Base-by-base conservation (phyloP, 1,284 basidiomycete species). In the Melampsora larici-populina region DNA sequence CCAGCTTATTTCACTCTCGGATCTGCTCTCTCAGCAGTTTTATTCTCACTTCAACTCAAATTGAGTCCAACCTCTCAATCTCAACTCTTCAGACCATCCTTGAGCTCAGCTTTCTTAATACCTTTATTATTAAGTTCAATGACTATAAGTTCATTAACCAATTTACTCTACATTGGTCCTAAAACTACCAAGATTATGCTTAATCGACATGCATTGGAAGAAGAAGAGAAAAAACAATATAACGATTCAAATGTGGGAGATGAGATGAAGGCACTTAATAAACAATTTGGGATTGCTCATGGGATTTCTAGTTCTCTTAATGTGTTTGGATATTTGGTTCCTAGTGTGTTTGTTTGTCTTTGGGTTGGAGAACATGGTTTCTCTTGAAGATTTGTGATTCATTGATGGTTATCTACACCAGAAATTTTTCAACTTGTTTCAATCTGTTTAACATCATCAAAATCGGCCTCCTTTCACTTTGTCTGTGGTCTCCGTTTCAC, bases 1-100 rank as follows among this genome's bases (percentile, higher is more conserved):
- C 91, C 92, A 0, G 83, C 90, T 77, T 93, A 92, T 85, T 93
- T 93, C 81, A 83, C 87, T 33, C 83, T 88, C 64, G 89, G 89
- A 33, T 87, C 90, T 55, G 80, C 84, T 24, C 84, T 90, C 46
- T 87, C 89, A 24, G 85, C 87, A 0, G 84, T 85, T 17, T 86
- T 93, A 33, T 84, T 92, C 60, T 86, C 85, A 11, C 85, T 88
- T 48, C 92, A 91, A 88, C 86, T 88, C 9, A 86, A 85, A 80
- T 87, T 87, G 78, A 90, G 92, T 84, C 89, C 89, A 1, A 88
- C 91, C 36, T 81, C 88, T 66, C 81, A 80, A 1, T 81, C 83
- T 3, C 82, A 82, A 0, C 66, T 79, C 31, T 79, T 84, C 84
- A n/a, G 85, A 87, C 79, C 83, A 86, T 79, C 82, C 81, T 79